phyloP scores from a whole-genome alignment of 352 stramenopile species.

The Phytopythium oedochilum region DNA sequence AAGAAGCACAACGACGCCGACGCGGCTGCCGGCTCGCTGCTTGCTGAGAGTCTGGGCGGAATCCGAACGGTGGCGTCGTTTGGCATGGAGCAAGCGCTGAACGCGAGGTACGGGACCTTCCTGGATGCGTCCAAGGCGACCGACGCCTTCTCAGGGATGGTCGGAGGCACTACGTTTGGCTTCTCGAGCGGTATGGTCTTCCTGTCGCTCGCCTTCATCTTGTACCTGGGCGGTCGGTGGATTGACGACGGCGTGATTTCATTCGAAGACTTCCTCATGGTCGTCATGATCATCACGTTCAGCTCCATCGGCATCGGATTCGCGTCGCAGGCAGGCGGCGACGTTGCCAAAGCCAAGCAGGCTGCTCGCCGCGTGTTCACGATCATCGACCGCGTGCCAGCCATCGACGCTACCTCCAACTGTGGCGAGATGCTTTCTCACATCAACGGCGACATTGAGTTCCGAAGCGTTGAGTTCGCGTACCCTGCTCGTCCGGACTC shows the following conservation, averaged over 20 bases:
- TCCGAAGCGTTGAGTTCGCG: slow-evolving; percentile 45
- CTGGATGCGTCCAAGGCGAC: slow-evolving; percentile 18
- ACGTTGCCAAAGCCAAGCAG: slow-evolving; percentile 20
- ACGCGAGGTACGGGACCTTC: slow-evolving; percentile 12
- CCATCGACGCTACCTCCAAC: slow-evolving; percentile 33
- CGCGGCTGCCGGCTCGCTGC: slow-evolving; percentile 14
- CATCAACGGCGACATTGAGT: slow-evolving; percentile 26
- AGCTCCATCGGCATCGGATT: slow-evolving; percentile 22
- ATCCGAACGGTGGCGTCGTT: slow-evolving; percentile 40
- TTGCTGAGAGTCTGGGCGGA: slow-evolving; percentile 21
- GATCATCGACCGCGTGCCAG: slow-evolving; percentile 43
- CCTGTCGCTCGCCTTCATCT: slow-evolving; percentile 54
- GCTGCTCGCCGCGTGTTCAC: slow-evolving; percentile 26
- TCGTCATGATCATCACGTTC: slow-evolving; percentile 58
- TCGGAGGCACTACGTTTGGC: slow-evolving; percentile 41
- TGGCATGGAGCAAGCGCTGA: slow-evolving; percentile 19
- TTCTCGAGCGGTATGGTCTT: slow-evolving; percentile 52
- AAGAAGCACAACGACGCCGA: slow-evolving; percentile 21
- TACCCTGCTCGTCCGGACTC: slow-evolving; percentile 48
- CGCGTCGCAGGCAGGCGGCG: slow-evolving; percentile 11
- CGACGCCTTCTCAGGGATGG: slow-evolving; percentile 30
- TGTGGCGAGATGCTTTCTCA: slow-evolving; percentile 11
- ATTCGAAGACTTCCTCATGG: slow-evolving; percentile 71
- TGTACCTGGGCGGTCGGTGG: slow-evolving; percentile 54
- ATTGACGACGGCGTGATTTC: slow-evolving; percentile 36